Percentiles rank a stretch among this genome's conserved stretches.
Conservation (phyloP, 2,329 filamentous ascomycete species). For the Biscogniauxia sp. region DNA sequence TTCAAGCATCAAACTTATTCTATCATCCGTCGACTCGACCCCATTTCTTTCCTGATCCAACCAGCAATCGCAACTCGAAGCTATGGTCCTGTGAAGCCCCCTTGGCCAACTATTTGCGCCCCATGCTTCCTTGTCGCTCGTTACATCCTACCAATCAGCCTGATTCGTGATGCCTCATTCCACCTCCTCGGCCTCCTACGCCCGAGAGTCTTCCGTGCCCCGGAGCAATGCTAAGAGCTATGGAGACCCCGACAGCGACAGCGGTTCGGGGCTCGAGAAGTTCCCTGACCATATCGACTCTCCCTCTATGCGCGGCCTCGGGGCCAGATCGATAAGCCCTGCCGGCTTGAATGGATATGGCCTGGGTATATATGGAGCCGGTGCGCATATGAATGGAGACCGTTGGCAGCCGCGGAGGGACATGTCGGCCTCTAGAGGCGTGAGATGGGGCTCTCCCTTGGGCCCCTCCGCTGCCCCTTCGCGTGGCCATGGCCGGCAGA, state of each 20-base stretch:
- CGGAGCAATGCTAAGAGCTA: conserved; percentile 27
- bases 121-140: conserved; percentile 27
- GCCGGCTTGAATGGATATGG: conserved; percentile 31
- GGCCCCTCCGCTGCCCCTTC: conserved; percentile 25
- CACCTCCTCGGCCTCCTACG: conserved; percentile 31
- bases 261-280: conserved; percentile 32
- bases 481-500: conserved; percentile 54
- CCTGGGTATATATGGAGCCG: conserved; percentile 30
- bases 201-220: conserved; percentile 31
- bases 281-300: conserved; percentile 36
- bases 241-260: conserved; percentile 24
- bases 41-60: background rate
- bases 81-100: conserved; percentile 27
- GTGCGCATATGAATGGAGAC: conserved; percentile 26
- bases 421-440: conserved; percentile 25
- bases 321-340: conserved; percentile 27
- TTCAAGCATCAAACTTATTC: background rate
- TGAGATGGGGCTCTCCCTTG: conserved; percentile 28
- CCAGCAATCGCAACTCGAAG: conserved; percentile 9
- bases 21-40: too few relatives aligned
- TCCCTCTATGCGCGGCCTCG: conserved; percentile 30
- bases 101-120: conserved; percentile 19
- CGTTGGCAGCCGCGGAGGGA: conserved; percentile 32
- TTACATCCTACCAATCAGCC: conserved; percentile 21
- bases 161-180: conserved; percentile 32